Base-by-base conservation (phyloP, 768 basidiomycete genomes). In the Amanita pallidorosea region DNA sequence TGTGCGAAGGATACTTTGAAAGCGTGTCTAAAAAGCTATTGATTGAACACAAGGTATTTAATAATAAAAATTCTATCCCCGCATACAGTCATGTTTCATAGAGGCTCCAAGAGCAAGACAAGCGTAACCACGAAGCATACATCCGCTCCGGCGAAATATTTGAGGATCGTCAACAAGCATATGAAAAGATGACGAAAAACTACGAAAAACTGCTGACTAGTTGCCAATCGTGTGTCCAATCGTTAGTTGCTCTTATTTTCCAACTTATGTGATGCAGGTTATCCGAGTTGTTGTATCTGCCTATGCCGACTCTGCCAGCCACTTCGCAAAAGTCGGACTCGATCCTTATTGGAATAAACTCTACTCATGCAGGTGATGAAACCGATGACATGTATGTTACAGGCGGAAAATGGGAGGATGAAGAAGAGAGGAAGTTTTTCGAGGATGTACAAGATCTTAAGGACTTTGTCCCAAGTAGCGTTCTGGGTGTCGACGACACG, bases 81-180 rank as follows among this genome's bases (percentile, higher is more conserved):
- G 3, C 44, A 36, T 48, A 18, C 43, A 40, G 37, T 38, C 15
- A 27, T 27, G 20, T 48, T 31, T 42, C 47, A 25, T 60, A 98
- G 95, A 83, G 86, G 44, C 73, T 99, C 42, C 92, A 97, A 83
- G 92, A 96, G 56, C 94, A 96, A 68, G 96, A 98, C 65, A 84
- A 85, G 55, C 77, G 87, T 46, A 99, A 99, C 60, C 95, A 98
- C 62, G 96, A 99, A 71, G 96, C 96, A 52, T 99, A 99, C 63
- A 98, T 99, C 57, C 90, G 94, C 29, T 97, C 94, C 2, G 96
- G 96, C 23, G 95, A 99, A 67, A 97, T 99, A 55, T 99, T 99
- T 58, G 96, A 99, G 62, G 96, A 99, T 64, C 81, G 96, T 31
- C 95, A 98, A 64, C 94, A 98, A 65, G 92, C 89, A 8, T 99